phyloP scores from a whole-genome alignment of 2,329 filamentous ascomycete genomes.

The Penicillium sp. region DNA sequence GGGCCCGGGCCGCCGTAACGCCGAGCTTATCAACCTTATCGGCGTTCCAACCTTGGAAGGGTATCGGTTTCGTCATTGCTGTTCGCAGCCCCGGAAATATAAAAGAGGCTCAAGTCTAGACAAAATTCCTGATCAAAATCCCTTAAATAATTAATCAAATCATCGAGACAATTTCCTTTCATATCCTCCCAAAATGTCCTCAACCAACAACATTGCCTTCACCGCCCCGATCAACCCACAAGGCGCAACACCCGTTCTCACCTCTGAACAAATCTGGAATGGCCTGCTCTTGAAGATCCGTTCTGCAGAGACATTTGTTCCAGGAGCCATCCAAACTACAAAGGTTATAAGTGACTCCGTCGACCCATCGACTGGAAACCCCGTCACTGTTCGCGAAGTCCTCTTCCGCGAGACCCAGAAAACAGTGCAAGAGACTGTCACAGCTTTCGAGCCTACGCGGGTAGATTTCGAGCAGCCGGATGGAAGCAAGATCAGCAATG shows the following conservation, averaged over 20 bases:
- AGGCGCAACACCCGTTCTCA: constrained; percentile 23
- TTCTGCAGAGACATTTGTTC: constrained; percentile 26
- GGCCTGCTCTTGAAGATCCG: constrained; percentile 26
- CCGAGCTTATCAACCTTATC: constrained; percentile 7
- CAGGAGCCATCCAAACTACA: constrained; percentile 23
- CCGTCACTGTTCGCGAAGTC: constrained; percentile 24
- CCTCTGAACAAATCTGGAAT: constrained; percentile 30
- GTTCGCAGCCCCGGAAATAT: not conserved
- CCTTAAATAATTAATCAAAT: not conserved
- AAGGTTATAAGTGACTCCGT: constrained; percentile 21
- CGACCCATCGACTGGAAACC: constrained; percentile 18
- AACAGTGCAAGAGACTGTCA: constrained; percentile 22
- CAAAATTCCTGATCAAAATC: not conserved
- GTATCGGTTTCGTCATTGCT: constrained; percentile 2
- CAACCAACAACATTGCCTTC: constrained; percentile 32
- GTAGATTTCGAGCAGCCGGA: constrained; percentile 25
- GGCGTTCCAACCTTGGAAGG: not conserved
- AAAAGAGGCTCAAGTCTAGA: not conserved
- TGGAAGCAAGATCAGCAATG: constrained; percentile 22
- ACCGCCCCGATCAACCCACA: constrained; percentile 34
- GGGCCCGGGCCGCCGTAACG: not conserved
- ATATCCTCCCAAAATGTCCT: constrained; percentile 10
- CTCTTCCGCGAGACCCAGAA: constrained; percentile 22
- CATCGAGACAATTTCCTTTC: not conserved
- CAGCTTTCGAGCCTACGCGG: constrained; percentile 18